Evolutionary conservation across 805 yeast species (phyloP), one percentile per base, ranked within the genome.

Genomic region (Clavispora santaluciae): DNA sequence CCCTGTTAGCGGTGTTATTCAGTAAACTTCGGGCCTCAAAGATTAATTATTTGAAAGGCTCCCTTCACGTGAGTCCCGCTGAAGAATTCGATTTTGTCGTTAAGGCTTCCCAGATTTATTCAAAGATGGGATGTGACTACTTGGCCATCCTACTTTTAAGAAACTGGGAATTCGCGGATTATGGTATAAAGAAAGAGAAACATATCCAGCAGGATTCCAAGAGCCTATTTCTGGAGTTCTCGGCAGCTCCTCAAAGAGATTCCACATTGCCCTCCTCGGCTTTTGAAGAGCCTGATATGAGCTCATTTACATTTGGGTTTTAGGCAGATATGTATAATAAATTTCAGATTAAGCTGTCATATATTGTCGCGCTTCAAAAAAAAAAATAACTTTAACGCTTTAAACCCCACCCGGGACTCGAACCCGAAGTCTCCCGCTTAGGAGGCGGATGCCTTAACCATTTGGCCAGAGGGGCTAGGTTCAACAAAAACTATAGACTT

Each of bases 41-140:
- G 39, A 48, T 69, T 29, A 70, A 66, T 29, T 76, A 79, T 41
- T 66, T 74, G 34, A 56, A 68, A 41, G 84, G 81, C 2, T 69
- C 81, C 0, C 51, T 70, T 5, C 66, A 70, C 6, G 59, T 78
- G 8, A 62, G 61, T 22, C 63, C 70, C 1, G 43, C 46, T 3
- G 61, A 61, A 31, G 97, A 91, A 53, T 78, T 75, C 41, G 66
- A 72, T 4, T 81, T 83, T 53, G 73, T 89, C 12, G 53, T 76
- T 10, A 76, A 80, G 46, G 83, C 82, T 6, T 72, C 85, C 6
- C 66, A 73, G 26, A 82, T 88, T 45, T 86, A 88, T 54, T 72
- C 78, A 12, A 70, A 95, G 42, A 87, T 90, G 96, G 98, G 98
- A 0, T 90, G 98, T 63, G 95, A 90, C 53, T 76, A 80, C 44